These are phyloP conservation scores for Picochlorum sp. DNA, from an alignment of 139 green algal species.

Conservation along the genomic window DNA sequence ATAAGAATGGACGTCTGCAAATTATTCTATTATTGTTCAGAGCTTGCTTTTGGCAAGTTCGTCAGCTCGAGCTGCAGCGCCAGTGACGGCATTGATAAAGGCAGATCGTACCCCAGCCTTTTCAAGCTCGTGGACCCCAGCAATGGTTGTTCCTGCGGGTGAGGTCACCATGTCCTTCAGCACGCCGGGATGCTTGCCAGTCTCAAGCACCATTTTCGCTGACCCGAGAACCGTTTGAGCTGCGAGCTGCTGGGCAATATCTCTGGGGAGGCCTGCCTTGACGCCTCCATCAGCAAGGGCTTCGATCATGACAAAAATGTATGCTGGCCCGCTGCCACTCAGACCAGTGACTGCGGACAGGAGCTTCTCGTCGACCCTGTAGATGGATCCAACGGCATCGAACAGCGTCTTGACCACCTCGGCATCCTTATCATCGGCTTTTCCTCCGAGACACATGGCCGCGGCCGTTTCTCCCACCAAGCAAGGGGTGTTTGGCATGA, in stretches of 20 bases:
- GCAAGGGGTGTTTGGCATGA: slow-evolving; percentile 98
- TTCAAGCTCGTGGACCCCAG: slow-evolving; percentile 85
- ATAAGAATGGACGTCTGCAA: too few relatives aligned
- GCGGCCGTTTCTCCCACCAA: slow-evolving; percentile 80
- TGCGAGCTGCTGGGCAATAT: slow-evolving; percentile 49
- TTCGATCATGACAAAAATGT: slow-evolving; percentile 94
- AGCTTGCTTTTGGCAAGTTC: slow-evolving; percentile 47
- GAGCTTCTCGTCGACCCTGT: slow-evolving; percentile 74
- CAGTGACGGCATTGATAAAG: slow-evolving; percentile 84
- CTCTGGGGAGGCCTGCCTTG: slow-evolving; percentile 71
- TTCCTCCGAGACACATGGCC: slow-evolving; percentile 67
- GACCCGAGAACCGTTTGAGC: slow-evolving; percentile 72
- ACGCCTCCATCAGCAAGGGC: slow-evolving; percentile 90
- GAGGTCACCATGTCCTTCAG: slow-evolving; percentile 90
- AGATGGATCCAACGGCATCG: slow-evolving; percentile 54
- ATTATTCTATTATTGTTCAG: not conserved
- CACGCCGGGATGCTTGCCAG: slow-evolving; percentile 76
- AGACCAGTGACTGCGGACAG: slow-evolving; percentile 88
- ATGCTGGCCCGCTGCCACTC: slow-evolving; percentile 83
- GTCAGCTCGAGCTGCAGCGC: slow-evolving; percentile 62
- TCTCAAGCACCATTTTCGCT: slow-evolving; percentile 95
- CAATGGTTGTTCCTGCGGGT: slow-evolving; percentile 89
- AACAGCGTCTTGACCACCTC: slow-evolving; percentile 58
- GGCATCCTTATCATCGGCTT: slow-evolving; percentile 39
- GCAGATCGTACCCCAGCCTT: slow-evolving; percentile 64